Evolutionary conservation across 2,329 filamentous ascomycete species (phyloP).

Genomic region (Eutypa lata): DNA sequence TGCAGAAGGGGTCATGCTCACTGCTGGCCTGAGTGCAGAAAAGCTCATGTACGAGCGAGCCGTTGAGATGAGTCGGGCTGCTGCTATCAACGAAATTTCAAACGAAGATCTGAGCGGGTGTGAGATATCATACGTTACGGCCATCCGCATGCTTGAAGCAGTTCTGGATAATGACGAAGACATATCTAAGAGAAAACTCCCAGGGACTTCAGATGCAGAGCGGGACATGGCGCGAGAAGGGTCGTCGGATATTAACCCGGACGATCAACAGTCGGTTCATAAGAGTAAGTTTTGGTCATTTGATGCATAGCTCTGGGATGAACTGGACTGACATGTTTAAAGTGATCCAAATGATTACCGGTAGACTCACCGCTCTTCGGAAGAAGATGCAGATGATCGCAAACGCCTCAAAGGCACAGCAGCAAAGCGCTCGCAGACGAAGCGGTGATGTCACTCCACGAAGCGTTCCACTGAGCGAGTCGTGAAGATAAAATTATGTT

Average conservation of each 20-base stretch:
- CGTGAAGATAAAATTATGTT: constrained; percentile 23
- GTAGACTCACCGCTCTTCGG: constrained; percentile 52
- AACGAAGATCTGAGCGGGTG: constrained; percentile 84
- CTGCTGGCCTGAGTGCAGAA: constrained; percentile 86
- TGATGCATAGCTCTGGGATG: neutral
- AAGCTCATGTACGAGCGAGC: constrained; percentile 98
- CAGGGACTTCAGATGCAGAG: constrained; percentile 39
- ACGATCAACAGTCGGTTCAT: constrained; percentile 70
- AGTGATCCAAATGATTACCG: constrained; percentile 63
- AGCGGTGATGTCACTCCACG: constrained; percentile 56
- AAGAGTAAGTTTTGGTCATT: constrained; percentile 57
- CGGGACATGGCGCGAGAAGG: constrained; percentile 40
- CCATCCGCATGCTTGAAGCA: constrained; percentile 91
- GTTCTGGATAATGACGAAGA: constrained; percentile 82
- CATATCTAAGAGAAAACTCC: constrained; percentile 34
- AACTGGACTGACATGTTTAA: constrained; percentile 19
- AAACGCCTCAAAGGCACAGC: constrained; percentile 51
- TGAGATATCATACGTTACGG: constrained; percentile 89
- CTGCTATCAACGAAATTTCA: constrained; percentile 93
- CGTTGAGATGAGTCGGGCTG: constrained; percentile 91
- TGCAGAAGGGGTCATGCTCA: constrained; percentile 77
- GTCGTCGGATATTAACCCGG: constrained; percentile 55
- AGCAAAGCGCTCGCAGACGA: constrained; percentile 43
- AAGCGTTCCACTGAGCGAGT: constrained; percentile 48
- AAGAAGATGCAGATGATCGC: constrained; percentile 62